These are phyloP conservation scores for Alternaria sp. DNA, from an alignment of 2,329 filamentous ascomycete species.

Conservation along the genomic window DNA sequence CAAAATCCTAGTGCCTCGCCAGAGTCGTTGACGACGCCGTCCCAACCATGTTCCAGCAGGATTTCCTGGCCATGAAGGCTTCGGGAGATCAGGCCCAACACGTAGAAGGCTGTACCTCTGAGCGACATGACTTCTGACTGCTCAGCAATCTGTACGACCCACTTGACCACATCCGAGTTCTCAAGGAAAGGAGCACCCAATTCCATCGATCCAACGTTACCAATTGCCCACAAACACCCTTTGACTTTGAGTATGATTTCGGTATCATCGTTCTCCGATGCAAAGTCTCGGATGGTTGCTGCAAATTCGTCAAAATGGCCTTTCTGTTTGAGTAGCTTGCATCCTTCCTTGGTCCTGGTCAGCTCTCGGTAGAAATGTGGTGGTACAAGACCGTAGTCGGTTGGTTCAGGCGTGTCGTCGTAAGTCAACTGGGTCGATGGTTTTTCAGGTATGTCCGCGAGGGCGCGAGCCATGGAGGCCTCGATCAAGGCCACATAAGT, in stretches of 20 bases:
- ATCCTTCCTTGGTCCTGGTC: conserved; percentile 90
- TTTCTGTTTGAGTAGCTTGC: conserved; percentile 86
- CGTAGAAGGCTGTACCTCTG: conserved; percentile 95
- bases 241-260: conserved; percentile 94
- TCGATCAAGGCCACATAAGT: conserved; percentile 95
- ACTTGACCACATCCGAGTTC: conserved; percentile 83
- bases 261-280: conserved; percentile 81
- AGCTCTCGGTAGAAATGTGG: conserved; percentile 97
- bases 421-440: conserved; percentile 57
- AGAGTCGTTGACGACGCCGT: conserved; percentile 83
- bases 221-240: conserved; percentile 95
- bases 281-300: conserved; percentile 84
- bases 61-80: conserved; percentile 94
- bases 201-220: conserved; percentile 98
- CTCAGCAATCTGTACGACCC: conserved; percentile 89
- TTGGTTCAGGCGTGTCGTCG: conserved; percentile 58
- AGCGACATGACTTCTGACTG: conserved; percentile 88
- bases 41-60: conserved; percentile 88
- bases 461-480: conserved; percentile 89
- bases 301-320: conserved; percentile 97
- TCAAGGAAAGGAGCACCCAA: conserved; percentile 94
- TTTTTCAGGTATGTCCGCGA: conserved; percentile 68
- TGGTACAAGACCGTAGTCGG: conserved; percentile 72
- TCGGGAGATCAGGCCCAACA: conserved; percentile 88
- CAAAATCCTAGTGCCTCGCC: conserved; percentile 88